Conservation (phyloP, 164 flowering plant species). For the Piper longum region DNA sequence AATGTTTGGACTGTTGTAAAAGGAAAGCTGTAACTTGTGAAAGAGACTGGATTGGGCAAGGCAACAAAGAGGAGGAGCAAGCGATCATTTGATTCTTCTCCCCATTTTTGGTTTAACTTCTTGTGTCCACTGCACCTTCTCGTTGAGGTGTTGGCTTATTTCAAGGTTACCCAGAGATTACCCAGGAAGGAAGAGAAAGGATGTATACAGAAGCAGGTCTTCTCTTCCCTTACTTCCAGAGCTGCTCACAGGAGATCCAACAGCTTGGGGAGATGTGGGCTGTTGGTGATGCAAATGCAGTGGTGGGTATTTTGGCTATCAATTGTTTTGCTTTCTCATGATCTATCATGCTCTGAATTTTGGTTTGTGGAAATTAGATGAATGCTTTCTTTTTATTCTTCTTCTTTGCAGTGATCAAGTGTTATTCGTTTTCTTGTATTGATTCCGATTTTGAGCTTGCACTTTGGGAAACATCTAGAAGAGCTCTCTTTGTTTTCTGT, state of each 20-base stretch:
- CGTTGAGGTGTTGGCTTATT: neutral
- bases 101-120: neutral
- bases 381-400: neutral
- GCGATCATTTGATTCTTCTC: neutral
- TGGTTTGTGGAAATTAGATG: neutral
- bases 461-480: neutral
- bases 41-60: neutral
- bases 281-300: neutral
- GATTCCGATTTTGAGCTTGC: neutral
- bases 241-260: slow-evolving; percentile 11
- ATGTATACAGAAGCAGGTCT: slow-evolving; percentile 21
- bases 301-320: neutral
- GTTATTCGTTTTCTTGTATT: neutral
- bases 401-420: neutral
- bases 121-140: neutral
- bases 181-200: neutral
- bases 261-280: neutral
- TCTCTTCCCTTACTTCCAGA: slow-evolving; percentile 14
- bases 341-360: neutral
- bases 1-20: neutral
- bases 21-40: neutral
- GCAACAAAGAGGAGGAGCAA: neutral
- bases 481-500: neutral
- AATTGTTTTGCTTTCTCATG: neutral
- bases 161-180: neutral